Base-by-base conservation (phyloP, 176 grass and related monocot genomes). In the Urochloa ruziziensis region DNA sequence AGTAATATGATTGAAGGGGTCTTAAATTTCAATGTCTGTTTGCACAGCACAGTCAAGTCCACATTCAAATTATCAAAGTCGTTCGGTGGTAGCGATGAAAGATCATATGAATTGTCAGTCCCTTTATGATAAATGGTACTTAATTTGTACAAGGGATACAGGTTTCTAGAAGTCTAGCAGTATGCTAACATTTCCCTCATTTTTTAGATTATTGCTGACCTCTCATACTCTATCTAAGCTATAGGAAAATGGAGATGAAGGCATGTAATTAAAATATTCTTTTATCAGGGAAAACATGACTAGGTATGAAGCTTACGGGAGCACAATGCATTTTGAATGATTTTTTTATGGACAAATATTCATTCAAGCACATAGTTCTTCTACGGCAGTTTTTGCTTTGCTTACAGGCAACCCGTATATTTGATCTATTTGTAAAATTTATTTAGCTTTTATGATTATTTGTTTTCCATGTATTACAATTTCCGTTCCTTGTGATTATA, bases 11-110 rank as follows among this genome's bases (percentile, higher is more conserved):
- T 83, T 75, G 16, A 65, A 44, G 33, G 16, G 43, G 10, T n/a
- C 59, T 80, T 19, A 65, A 54, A 28, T 39, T 29, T 74, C 77
- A 80, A 14, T 80, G 40, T 68, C 24, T 73, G 60, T 17, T 75
- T 61, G 59, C 29, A 19, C 28, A 62, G 15, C 7, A 4, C 10
- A 46, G 10, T 79, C 70, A 82, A 36, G 28, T 28, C 16, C 16
- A 21, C 36, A 44, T 64, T 76, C 21, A 79, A 79, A 49, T 67
- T 80, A 67, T 82, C 54, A 19, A 79, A 88, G 58, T 56, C 54
- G 10, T 10, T 32, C 36, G 48, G 34, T 23, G 6, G 28, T 29
- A 4, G 15, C 44, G 11, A 34, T 81, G 65, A 63, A 89, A 18
- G 25, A 76, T 76, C 42, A 28, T 65, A 56, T 81, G 44, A 17